A percentile compares a stretch with the other conserved stretches of the same genome.
These are phyloP conservation scores for Penicilliopsis zonata DNA, from an alignment of 495 filamentous ascomycete species.

Conservation along the genomic window DNA sequence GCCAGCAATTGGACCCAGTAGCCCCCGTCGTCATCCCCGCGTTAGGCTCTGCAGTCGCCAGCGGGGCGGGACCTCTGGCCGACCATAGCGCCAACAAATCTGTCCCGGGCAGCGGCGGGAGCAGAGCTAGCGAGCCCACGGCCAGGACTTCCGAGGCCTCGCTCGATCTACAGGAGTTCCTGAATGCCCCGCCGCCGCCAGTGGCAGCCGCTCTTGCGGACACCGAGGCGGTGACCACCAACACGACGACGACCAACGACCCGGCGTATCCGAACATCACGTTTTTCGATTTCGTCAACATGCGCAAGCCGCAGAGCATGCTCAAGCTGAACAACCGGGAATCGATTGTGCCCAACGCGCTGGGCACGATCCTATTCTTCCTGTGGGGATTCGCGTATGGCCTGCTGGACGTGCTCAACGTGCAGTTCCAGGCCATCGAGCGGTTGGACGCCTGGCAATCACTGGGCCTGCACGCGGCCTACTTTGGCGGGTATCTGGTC, in stretches of 20 bases:
- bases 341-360: slow-evolving; percentile 41
- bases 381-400: slow-evolving; percentile 84
- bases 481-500: slow-evolving; percentile 50
- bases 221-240: slow-evolving; percentile 18
- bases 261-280: slow-evolving; percentile 27
- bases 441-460: slow-evolving; percentile 35
- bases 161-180: slow-evolving; percentile 24
- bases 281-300: slow-evolving; percentile 76
- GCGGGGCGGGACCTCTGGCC: slow-evolving; percentile 3
- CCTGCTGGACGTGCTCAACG: slow-evolving; percentile 63
- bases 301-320: slow-evolving; percentile 69
- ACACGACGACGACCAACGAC: slow-evolving; percentile 12
- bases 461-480: slow-evolving; percentile 50
- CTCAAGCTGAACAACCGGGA: slow-evolving; percentile 46
- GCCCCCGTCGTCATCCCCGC: slow-evolving; percentile 5
- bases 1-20: slow-evolving; percentile 7
- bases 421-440: slow-evolving; percentile 39
- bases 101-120: slow-evolving; percentile 6
- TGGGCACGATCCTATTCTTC: slow-evolving; percentile 72
- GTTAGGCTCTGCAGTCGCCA: slow-evolving; percentile 1
- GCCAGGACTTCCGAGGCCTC: slow-evolving; percentile 1
- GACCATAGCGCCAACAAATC: slow-evolving; percentile 8
- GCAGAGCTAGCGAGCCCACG: not conserved
- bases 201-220: slow-evolving; percentile 13
- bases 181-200: slow-evolving; percentile 18